Conservation (phyloP, 805 yeast species). For the Kuraishia ogatae region DNA sequence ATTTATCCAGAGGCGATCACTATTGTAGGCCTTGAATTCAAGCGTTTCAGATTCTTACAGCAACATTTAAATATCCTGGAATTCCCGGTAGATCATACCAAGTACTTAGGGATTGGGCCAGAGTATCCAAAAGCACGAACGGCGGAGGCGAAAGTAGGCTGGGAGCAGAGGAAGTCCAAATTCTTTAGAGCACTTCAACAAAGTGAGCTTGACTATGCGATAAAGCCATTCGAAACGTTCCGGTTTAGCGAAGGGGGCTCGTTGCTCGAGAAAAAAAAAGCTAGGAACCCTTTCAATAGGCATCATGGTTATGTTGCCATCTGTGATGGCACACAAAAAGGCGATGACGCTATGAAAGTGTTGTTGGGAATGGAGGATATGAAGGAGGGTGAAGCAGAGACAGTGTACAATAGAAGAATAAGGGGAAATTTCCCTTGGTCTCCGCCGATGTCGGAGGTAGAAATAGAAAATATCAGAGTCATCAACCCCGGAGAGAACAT, state of each 20-base stretch:
- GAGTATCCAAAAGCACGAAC: slow-evolving; percentile 23
- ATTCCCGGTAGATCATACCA: slow-evolving; percentile 23
- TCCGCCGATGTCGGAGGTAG: background rate
- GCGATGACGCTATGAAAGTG: slow-evolving; percentile 8
- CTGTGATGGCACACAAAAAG: slow-evolving; percentile 6
- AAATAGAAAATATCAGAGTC: too few species aligned
- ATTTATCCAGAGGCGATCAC: slow-evolving; percentile 43
- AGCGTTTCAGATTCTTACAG: slow-evolving; percentile 46
- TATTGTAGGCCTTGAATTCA: slow-evolving; percentile 71
- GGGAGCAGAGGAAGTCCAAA: slow-evolving; percentile 13
- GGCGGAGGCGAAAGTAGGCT: slow-evolving; percentile 5
- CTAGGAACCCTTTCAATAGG: slow-evolving; percentile 45
- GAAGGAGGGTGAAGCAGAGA: slow-evolving; percentile 18
- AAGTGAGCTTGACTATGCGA: slow-evolving; percentile 47
- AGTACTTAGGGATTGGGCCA: slow-evolving; percentile 55
- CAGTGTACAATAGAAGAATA: slow-evolving; percentile 12
- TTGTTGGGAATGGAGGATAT: slow-evolving; percentile 19
- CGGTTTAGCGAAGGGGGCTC: slow-evolving; percentile 46
- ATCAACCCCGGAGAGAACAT: background rate
- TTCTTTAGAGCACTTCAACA: slow-evolving; percentile 40
- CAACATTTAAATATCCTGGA: slow-evolving; percentile 46
- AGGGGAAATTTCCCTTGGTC: slow-evolving; percentile 14
- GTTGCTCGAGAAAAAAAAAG: slow-evolving; percentile 35
- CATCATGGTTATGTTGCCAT: background rate
- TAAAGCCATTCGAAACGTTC: slow-evolving; percentile 42